Percentiles rank a stretch among this genome's conserved stretches.
Evolutionary conservation across 768 basidiomycete genomes (phyloP).

Genomic region (Podaxis sp.): DNA sequence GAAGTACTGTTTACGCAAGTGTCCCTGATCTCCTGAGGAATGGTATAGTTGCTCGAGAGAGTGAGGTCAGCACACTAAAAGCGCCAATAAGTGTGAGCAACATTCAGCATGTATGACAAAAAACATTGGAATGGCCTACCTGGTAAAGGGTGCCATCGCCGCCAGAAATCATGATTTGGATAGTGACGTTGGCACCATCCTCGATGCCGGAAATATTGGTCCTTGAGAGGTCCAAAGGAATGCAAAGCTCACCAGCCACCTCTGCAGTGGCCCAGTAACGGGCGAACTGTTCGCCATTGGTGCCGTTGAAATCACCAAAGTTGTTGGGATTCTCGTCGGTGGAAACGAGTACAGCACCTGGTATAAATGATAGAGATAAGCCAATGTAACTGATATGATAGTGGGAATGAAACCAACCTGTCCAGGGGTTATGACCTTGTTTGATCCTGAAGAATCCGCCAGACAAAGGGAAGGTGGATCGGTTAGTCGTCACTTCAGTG

Average conservation of each 20-base stretch:
- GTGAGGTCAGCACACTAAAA: conserved; percentile 18
- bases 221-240: conserved; percentile 16
- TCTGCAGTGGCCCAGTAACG: conserved; percentile 14
- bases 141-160: conserved; percentile 20
- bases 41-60: conserved; percentile 14
- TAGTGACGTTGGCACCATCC: conserved; percentile 21
- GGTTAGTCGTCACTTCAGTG: conserved; percentile 45
- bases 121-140: not conserved
- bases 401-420: conserved; percentile 35
- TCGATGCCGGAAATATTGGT: conserved; percentile 17
- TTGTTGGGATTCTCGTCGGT: conserved; percentile 52
- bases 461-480: conserved; percentile 67
- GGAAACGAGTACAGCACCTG: conserved; percentile 46
- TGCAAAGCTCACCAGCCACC: conserved; percentile 17
- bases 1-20: conserved; percentile 10
- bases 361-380: not conserved
- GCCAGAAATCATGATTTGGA: conserved; percentile 19
- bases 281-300: conserved; percentile 6
- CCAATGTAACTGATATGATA: not conserved
- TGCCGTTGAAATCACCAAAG: conserved; percentile 51
- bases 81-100: not conserved
- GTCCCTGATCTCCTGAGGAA: not conserved
- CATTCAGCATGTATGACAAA: not conserved
- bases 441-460: conserved; percentile 58
- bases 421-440: conserved; percentile 57